These are phyloP conservation scores for Ploettnerulaceae sp. DNA, from an alignment of 2,329 filamentous ascomycete genomes.

Conservation along the genomic window DNA sequence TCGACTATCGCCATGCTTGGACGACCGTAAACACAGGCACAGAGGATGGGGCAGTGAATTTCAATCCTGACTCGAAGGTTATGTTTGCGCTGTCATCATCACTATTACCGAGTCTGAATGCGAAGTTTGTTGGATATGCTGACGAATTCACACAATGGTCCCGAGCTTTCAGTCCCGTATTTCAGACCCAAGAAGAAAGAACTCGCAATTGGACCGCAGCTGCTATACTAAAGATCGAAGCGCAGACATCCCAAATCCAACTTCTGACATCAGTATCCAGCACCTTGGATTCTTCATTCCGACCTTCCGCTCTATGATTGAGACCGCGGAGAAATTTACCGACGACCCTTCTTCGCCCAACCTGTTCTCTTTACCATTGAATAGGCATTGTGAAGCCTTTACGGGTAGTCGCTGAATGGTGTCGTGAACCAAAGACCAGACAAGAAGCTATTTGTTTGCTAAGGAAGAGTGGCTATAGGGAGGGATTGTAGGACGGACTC, in stretches of 20 bases:
- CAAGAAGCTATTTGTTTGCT: constrained; percentile 7
- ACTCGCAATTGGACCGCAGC: constrained; percentile 3
- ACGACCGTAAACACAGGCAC: not conserved
- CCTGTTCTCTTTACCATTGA: constrained; percentile 8
- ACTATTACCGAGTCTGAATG: not conserved
- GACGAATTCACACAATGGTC: constrained; percentile 6
- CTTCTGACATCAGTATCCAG: not conserved
- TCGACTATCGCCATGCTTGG: not conserved
- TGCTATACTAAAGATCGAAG: not conserved
- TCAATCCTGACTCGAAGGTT: not conserved
- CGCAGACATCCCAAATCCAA: constrained; percentile 2
- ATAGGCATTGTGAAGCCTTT: constrained; percentile 7
- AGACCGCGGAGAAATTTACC: not conserved
- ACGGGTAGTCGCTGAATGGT: constrained; percentile 9
- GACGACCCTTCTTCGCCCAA: constrained; percentile 2
- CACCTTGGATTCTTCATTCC: constrained; percentile 3
- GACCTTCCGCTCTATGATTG: not conserved
- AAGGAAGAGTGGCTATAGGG: constrained; percentile 6
- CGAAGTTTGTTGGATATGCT: constrained; percentile 1
- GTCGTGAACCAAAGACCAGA: constrained; percentile 11
- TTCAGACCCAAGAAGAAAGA: not conserved
- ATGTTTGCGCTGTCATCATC: not conserved
- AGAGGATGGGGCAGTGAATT: not conserved
- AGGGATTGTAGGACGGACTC: constrained; percentile 10
- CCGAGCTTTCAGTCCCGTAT: constrained; percentile 4